Evolutionary conservation across 2,329 filamentous ascomycete species (phyloP).

Genomic region (Fusarium lateritium): DNA sequence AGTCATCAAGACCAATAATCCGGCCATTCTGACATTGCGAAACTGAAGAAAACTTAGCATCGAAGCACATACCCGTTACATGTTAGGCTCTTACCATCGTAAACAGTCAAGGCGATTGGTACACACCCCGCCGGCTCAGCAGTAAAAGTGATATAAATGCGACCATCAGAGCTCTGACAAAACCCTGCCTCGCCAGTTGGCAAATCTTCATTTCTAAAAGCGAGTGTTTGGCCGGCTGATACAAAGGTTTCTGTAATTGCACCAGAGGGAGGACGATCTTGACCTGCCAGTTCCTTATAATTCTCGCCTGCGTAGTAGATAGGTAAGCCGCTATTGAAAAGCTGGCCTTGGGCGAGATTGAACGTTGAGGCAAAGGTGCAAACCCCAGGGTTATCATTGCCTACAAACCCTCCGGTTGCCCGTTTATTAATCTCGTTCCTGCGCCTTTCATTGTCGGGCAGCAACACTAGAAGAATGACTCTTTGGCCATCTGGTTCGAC

Average conservation of each 20-base stretch:
- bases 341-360: neutral
- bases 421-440: neutral
- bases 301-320: neutral
- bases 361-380: neutral
- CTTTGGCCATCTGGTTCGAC: neutral
- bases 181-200: neutral
- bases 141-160: neutral
- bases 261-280: neutral
- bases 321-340: neutral
- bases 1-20: neutral
- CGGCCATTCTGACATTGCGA: neutral
- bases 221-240: neutral
- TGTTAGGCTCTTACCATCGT: neutral
- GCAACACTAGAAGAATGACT: neutral
- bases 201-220: neutral
- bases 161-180: neutral
- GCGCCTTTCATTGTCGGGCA: neutral
- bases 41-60: neutral
- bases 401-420: neutral
- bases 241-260: neutral
- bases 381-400: neutral
- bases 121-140: neutral
- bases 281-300: neutral
- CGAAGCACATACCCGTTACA: rapidly evolving
- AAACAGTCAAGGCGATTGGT: neutral